Percentiles rank a stretch among this genome's conserved stretches.
These are phyloP conservation scores for Pseudogymnoascus sp. DNA, from an alignment of 2,329 filamentous ascomycete species.

Conservation along the genomic window DNA sequence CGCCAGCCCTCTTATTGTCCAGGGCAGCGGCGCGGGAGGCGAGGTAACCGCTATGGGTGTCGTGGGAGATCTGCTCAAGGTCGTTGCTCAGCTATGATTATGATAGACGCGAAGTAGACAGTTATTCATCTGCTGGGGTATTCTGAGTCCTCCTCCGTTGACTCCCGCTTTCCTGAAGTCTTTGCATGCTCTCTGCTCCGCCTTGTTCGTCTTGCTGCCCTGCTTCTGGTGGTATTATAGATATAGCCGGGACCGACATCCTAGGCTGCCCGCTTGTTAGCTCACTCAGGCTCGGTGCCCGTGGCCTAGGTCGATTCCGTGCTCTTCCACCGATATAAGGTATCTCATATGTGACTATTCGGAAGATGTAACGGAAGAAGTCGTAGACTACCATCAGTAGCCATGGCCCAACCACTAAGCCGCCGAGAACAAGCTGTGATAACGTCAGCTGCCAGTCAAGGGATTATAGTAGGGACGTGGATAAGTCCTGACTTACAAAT, in stretches of 20 bases:
- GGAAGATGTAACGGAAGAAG: slow-evolving; percentile 52
- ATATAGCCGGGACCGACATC: slow-evolving; percentile 19
- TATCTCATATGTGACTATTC: slow-evolving; percentile 50
- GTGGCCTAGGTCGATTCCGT: slow-evolving; percentile 49
- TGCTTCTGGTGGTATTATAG: slow-evolving; percentile 6
- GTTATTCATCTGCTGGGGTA: neutral
- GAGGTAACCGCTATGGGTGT: slow-evolving; percentile 98
- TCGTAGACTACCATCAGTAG: slow-evolving; percentile 56
- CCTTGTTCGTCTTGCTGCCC: slow-evolving; percentile 10
- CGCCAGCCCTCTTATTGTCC: slow-evolving; percentile 82
- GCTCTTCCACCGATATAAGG: slow-evolving; percentile 55
- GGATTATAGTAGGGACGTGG: slow-evolving; percentile 6
- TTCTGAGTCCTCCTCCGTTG: neutral
- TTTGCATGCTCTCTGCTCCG: slow-evolving; percentile 5
- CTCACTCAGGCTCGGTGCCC: slow-evolving; percentile 54
- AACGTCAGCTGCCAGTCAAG: slow-evolving; percentile 10
- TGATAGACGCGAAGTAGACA: slow-evolving; percentile 1
- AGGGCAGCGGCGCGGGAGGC: slow-evolving; percentile 88
- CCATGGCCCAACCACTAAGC: slow-evolving; percentile 58
- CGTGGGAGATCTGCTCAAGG: slow-evolving; percentile 86
- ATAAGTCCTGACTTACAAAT: slow-evolving; percentile 44
- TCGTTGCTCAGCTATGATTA: slow-evolving; percentile 59
- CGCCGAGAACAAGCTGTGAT: slow-evolving; percentile 50
- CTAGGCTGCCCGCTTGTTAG: slow-evolving; percentile 42
- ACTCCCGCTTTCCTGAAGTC: neutral